phyloP scores from a whole-genome alignment of 2,329 filamentous ascomycete genomes.

The Volutella citrinella region DNA sequence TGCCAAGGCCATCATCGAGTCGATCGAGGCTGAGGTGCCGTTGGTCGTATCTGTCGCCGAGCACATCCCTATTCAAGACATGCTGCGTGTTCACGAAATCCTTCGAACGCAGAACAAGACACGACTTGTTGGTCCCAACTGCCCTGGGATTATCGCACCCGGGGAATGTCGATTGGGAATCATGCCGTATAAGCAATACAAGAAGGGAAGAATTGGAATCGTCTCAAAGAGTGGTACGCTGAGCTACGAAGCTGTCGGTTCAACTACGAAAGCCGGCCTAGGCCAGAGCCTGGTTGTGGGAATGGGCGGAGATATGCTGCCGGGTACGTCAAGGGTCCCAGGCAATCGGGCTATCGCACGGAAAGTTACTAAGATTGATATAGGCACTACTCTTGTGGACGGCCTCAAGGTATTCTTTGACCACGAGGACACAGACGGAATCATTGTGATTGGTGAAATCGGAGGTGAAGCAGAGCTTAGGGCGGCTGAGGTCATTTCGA shows the following conservation, averaged over 20 bases:
- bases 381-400: conserved; percentile 66
- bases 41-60: conserved; percentile 78
- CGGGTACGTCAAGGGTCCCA: conserved; percentile 51
- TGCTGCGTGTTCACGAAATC: conserved; percentile 67
- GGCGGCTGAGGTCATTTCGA: conserved; percentile 67
- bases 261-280: conserved; percentile 68
- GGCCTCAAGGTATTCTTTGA: conserved; percentile 65
- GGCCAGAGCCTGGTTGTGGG: conserved; percentile 76
- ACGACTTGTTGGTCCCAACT: conserved; percentile 76
- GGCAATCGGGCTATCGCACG: too few species aligned
- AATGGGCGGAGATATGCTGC: conserved; percentile 73
- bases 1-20: conserved; percentile 66
- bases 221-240: conserved; percentile 79
- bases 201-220: conserved; percentile 66
- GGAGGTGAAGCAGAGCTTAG: conserved; percentile 67
- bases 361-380: not conserved
- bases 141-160: conserved; percentile 75
- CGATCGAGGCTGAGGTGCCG: conserved; percentile 74
- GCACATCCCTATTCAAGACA: conserved; percentile 75
- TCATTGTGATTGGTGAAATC: conserved; percentile 70
- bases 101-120: conserved; percentile 69
- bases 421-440: conserved; percentile 66
- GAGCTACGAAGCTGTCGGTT: conserved; percentile 76
- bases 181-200: conserved; percentile 39
- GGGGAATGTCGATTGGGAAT: conserved; percentile 56